Evolutionary conservation across 257 asterid species (phyloP).

Genomic region (Fraxinus cuspidata): DNA sequence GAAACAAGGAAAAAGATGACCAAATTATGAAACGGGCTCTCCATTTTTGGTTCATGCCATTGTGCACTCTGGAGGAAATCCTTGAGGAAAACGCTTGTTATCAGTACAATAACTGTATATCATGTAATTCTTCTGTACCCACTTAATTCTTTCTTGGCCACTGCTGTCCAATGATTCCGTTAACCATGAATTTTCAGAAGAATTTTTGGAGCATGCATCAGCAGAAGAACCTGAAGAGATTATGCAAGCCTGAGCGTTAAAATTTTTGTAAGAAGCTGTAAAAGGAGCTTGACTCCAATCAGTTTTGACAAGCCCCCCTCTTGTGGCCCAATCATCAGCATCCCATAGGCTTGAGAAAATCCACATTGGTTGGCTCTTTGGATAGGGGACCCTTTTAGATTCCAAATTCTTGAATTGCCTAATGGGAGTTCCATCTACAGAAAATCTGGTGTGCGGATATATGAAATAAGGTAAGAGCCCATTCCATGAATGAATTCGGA

Average conservation of each 20-base stretch:
- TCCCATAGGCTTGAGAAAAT: conserved; percentile 11
- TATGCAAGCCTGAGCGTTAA: conserved; percentile 25
- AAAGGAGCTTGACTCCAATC: conserved; percentile 17
- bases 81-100: conserved; percentile 46
- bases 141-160: conserved; percentile 37
- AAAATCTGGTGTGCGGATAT: conserved; percentile 2
- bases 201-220: conserved; percentile 36
- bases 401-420: conserved; percentile 14
- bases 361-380: conserved; percentile 17
- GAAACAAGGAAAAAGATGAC: not conserved
- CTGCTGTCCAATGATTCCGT: conserved; percentile 41
- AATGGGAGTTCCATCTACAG: conserved; percentile 18
- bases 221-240: not conserved
- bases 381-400: conserved; percentile 6
- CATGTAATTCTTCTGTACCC: conserved; percentile 52
- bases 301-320: conserved; percentile 18
- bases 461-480: not conserved
- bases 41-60: conserved; percentile 20
- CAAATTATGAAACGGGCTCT: not conserved
- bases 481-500: not conserved
- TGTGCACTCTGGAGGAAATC: conserved; percentile 50
- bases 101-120: conserved; percentile 52
- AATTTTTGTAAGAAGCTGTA: conserved; percentile 11
- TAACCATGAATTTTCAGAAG: conserved; percentile 39
- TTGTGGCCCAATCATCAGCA: conserved; percentile 9